Conservation (phyloP, 306 rosid species). For the Albizia julibrissin region DNA sequence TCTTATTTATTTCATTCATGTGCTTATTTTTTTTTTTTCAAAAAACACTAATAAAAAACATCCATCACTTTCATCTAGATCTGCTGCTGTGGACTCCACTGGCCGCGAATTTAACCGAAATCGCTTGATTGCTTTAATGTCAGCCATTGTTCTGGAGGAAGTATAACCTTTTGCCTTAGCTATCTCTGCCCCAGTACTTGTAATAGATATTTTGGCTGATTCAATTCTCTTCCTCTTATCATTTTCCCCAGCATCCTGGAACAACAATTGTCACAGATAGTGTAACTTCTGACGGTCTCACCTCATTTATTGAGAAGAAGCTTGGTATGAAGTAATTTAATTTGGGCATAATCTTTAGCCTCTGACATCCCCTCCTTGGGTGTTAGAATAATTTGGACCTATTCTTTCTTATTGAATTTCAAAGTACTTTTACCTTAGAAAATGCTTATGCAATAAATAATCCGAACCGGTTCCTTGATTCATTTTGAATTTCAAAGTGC, state of each 20-base stretch:
- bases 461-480: slow-evolving; percentile 4
- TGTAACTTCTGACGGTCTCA: slow-evolving; percentile 95
- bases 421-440: neutral
- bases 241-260: slow-evolving; percentile 74
- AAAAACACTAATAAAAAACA: neutral
- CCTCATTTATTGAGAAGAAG: slow-evolving; percentile 86
- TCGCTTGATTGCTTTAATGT: slow-evolving; percentile 91
- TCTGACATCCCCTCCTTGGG: no score
- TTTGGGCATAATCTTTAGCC: slow-evolving; percentile 16
- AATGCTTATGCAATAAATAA: slow-evolving; percentile 9
- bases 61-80: slow-evolving; percentile 51
- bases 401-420: slow-evolving; percentile 10
- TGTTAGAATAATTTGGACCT: slow-evolving; percentile 2
- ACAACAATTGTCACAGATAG: slow-evolving; percentile 97
- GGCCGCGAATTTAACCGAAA: slow-evolving; percentile 89
- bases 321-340: slow-evolving; percentile 63
- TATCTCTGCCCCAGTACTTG: slow-evolving; percentile 15
- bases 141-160: slow-evolving; percentile 95
- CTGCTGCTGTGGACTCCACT: slow-evolving; percentile 95
- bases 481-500: slow-evolving; percentile 17
- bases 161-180: slow-evolving; percentile 45
- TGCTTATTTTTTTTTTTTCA: slow-evolving; percentile 5
- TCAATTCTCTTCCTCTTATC: slow-evolving; percentile 25
- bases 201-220: neutral
- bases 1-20: slow-evolving; percentile 24